Percentiles rank a stretch among this genome's conserved stretches.
Conservation (phyloP, 495 filamentous ascomycete genomes). For the Aspergillus mulundensis region DNA sequence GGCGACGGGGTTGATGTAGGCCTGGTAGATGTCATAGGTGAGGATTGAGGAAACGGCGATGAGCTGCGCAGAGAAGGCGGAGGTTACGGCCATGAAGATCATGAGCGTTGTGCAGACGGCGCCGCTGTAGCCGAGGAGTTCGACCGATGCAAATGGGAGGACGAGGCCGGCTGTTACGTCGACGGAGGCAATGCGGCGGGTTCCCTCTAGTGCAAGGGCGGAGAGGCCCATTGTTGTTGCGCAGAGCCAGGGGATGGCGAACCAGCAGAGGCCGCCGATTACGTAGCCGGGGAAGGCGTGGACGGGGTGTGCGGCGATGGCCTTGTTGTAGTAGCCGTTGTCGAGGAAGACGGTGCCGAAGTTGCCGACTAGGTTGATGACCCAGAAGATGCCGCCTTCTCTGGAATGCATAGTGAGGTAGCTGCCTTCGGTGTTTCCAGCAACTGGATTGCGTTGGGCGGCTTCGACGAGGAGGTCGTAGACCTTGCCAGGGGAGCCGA, state of each 20-base stretch:
- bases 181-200: constrained; percentile 62
- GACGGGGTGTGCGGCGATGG: constrained; percentile 84
- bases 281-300: constrained; percentile 92
- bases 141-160: constrained; percentile 82
- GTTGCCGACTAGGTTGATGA: constrained; percentile 88
- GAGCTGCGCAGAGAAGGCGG: constrained; percentile 80
- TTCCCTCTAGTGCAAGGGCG: constrained; percentile 74
- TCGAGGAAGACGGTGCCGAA: constrained; percentile 71
- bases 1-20: constrained; percentile 51
- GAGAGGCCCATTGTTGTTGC: constrained; percentile 94
- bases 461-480: constrained; percentile 77
- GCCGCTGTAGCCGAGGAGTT: constrained; percentile 84
- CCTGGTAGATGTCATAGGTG: constrained; percentile 88
- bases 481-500: constrained; percentile 76
- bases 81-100: constrained; percentile 95
- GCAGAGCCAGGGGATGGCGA: constrained; percentile 90
- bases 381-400: constrained; percentile 90
- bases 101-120: constrained; percentile 79
- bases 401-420: constrained; percentile 88
- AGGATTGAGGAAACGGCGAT: constrained; percentile 92
- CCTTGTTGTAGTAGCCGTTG: constrained; percentile 90
- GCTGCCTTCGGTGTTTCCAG: constrained; percentile 78
- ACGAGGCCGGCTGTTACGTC: constrained; percentile 88
- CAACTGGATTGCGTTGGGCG: constrained; percentile 67
- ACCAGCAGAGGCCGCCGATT: constrained; percentile 87